Percentiles rank a stretch among this genome's conserved stretches.
Conservation (phyloP, 345 rosid genomes). For the Eutrema heterophyllum region DNA sequence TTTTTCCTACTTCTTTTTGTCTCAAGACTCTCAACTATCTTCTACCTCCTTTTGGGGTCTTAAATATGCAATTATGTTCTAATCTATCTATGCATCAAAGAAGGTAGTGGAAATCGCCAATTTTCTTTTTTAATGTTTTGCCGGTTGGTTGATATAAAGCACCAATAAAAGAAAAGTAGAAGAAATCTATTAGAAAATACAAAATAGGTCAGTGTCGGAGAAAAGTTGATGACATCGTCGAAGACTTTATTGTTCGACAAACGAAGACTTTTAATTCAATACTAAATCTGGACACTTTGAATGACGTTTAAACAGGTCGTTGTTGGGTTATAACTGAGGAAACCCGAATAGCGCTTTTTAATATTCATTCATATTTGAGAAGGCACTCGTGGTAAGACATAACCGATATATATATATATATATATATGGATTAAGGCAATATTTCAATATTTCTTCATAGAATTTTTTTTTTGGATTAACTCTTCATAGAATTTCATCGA, state of each 20-base stretch:
- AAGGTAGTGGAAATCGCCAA: background rate
- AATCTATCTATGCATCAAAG: background rate
- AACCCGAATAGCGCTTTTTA: no score
- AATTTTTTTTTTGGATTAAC: no score
- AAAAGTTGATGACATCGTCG: constrained; percentile 3
- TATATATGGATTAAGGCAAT: no score
- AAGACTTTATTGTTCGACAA: background rate
- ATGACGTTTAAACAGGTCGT: background rate
- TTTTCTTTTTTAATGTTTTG: background rate
- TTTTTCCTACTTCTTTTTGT: background rate
- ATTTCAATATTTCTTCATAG: background rate
- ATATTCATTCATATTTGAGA: no score
- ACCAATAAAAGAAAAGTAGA: background rate
- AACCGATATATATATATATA: no score
- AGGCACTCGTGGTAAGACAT: no score
- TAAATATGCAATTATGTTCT: background rate
- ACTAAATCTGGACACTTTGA: background rate
- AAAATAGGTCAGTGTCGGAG: constrained; percentile 12
- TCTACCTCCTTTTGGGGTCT: background rate
- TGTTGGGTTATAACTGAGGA: no score
- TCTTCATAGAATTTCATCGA: background rate
- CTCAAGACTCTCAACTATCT: background rate
- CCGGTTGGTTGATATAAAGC: background rate
- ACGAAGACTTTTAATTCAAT: background rate
- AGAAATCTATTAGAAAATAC: background rate